phyloP scores from a whole-genome alignment of 2,329 filamentous ascomycete species.

The Aureobasidium pullulans region DNA sequence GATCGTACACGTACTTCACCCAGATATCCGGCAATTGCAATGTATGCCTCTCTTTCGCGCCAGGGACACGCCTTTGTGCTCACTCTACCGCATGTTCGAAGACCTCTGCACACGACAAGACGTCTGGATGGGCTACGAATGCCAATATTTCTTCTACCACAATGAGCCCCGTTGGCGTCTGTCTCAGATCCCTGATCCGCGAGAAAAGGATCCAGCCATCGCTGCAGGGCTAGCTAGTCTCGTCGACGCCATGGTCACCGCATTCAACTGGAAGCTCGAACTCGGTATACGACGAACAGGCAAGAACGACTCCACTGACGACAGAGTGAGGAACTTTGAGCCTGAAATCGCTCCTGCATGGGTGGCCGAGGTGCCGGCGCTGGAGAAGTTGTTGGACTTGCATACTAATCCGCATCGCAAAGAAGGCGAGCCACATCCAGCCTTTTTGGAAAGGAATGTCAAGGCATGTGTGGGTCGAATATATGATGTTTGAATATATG shows the following conservation, averaged over 20 bases:
- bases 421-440: no score
- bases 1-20: background rate
- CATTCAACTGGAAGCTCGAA: background rate
- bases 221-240: background rate
- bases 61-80: background rate
- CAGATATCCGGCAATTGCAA: background rate
- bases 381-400: no score
- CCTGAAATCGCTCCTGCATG: background rate
- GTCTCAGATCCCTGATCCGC: background rate
- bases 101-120: background rate
- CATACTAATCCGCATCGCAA: no score
- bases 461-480: no score
- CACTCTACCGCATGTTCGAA: background rate
- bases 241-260: background rate
- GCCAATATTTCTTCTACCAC: background rate
- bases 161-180: background rate
- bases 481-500: no score
- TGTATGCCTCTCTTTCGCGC: background rate
- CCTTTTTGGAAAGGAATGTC: no score
- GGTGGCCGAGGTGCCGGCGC: background rate
- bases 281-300: background rate
- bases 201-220: background rate
- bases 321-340: background rate
- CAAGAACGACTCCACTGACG: background rate
- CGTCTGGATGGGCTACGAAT: background rate